phyloP scores from a whole-genome alignment of 306 rosid species.

The Oxytropis ochrocephala region DNA sequence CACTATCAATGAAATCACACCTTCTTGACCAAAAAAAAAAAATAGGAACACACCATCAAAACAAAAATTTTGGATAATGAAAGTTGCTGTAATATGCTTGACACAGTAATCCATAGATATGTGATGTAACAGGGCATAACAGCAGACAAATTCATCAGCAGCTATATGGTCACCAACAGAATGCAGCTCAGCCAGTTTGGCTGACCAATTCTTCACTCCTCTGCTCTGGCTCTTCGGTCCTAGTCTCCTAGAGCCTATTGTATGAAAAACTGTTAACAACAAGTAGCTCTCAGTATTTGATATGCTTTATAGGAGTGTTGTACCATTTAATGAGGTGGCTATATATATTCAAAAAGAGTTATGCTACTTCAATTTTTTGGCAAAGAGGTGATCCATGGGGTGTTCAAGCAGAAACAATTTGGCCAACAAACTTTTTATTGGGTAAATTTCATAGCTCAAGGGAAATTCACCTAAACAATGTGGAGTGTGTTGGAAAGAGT shows the following conservation, averaged over 20 bases:
- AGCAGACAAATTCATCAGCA: no score
- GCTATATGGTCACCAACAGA: conserved; percentile 63
- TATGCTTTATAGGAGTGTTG: neutral
- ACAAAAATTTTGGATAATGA: no score
- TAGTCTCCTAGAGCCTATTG: conserved; percentile 75
- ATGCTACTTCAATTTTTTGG: neutral
- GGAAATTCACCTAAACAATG: no score
- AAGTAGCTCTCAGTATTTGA: conserved; percentile 32
- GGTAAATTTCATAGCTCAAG: no score
- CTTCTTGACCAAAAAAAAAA: no score
- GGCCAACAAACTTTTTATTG: neutral
- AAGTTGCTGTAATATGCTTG: no score
- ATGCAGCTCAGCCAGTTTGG: conserved; percentile 59
- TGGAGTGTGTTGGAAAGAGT: no score
- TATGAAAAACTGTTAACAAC: conserved; percentile 39
- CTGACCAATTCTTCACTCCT: conserved; percentile 45
- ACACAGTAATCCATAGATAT: no score
- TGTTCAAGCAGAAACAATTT: neutral
- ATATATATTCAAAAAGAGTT: neutral
- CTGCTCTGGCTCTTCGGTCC: conserved; percentile 68
- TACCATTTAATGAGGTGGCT: neutral
- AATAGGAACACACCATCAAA: no score
- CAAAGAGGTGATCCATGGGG: no score
- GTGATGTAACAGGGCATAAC: no score
- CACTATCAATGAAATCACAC: no score